phyloP scores from a whole-genome alignment of 345 rosid genomes.

The Eucalyptus curtisii region DNA sequence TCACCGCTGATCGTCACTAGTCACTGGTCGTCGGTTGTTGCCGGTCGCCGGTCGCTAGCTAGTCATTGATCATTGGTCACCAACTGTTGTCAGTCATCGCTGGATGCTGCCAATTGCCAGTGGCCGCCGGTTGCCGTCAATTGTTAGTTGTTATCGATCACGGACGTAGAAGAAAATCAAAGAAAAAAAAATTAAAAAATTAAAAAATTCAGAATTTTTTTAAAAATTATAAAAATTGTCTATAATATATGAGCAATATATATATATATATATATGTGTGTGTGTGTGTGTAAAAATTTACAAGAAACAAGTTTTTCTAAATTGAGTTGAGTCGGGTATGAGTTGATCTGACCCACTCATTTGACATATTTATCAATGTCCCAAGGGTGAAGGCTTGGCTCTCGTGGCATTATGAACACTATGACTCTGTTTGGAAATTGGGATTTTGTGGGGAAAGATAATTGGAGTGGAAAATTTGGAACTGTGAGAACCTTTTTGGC shows the following conservation, averaged over 20 bases:
- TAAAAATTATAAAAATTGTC: no score
- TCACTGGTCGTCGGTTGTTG: accelerated
- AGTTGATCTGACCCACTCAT: accelerated
- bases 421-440: background rate
- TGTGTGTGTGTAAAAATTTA: no score
- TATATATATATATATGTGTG: no score
- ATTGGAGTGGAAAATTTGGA: background rate
- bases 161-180: no score
- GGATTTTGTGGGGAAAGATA: background rate
- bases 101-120: accelerated
- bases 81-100: accelerated
- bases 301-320: no score
- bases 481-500: background rate
- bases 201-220: no score
- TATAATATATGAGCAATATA: no score
- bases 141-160: no score
- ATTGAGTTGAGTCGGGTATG: no score
- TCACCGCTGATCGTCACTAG: accelerated
- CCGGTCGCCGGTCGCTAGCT: accelerated
- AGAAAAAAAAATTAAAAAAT: no score
- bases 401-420: background rate
- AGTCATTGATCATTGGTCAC: no score
- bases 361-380: no score
- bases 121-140: accelerated
- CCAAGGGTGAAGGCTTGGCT: background rate